These are phyloP conservation scores for Apostasia shenzhenica DNA, from an alignment of 106 monocot species.

Conservation along the genomic window DNA sequence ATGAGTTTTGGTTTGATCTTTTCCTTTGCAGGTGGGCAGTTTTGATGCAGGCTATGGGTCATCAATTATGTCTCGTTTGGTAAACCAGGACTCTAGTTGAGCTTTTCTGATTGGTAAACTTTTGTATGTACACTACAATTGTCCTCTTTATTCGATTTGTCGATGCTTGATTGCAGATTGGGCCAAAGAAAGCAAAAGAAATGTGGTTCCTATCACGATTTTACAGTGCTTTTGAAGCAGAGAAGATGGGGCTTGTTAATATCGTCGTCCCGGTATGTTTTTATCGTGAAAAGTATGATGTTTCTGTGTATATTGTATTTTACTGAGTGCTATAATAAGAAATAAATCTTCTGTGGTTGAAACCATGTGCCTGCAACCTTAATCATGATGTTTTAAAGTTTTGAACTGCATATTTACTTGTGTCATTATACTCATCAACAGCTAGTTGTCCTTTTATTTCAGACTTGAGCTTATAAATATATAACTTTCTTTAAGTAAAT, in stretches of 20 bases:
- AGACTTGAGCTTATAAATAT: no score
- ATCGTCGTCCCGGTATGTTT: conserved; percentile 70
- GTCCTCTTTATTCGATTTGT: background rate
- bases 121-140: background rate
- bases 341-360: background rate
- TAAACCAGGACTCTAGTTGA: conserved; percentile 29
- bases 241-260: conserved; percentile 86
- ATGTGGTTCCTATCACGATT: conserved; percentile 86
- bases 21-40: conserved; percentile 72
- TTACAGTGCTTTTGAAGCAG: conserved; percentile 82
- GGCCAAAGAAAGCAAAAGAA: conserved; percentile 92
- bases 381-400: background rate
- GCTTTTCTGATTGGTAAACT: no score
- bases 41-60: conserved; percentile 99
- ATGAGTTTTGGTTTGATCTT: background rate
- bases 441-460: no score
- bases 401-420: no score
- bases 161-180: conserved; percentile 37
- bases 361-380: background rate
- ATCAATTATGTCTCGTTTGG: conserved; percentile 96
- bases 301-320: background rate
- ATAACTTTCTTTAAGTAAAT: no score
- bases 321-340: background rate
- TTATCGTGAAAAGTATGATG: background rate
- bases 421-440: no score